phyloP scores from a whole-genome alignment of 768 basidiomycete genomes.

The Lentinula aciculospora region DNA sequence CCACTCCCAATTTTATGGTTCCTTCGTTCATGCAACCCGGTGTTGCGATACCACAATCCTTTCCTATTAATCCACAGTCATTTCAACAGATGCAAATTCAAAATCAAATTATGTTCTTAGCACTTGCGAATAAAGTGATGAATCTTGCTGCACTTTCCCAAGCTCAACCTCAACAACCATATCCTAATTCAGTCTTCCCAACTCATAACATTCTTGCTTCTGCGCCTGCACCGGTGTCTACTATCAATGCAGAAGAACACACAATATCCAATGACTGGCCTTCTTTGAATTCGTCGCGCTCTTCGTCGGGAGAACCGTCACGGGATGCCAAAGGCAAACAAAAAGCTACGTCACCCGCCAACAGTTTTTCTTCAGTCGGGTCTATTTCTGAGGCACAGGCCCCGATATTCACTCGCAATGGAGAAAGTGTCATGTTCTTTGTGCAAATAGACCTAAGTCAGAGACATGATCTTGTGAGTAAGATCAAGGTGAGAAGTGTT shows the following conservation, averaged over 20 bases:
- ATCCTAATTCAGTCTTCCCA: neutral
- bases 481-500: constrained; percentile 50
- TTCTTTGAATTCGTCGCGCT: neutral
- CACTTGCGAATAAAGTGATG: neutral
- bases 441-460: constrained; percentile 64
- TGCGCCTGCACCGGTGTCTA: neutral
- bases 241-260: neutral
- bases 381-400: constrained; percentile 2
- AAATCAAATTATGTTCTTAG: neutral
- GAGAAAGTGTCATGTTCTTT: constrained; percentile 47
- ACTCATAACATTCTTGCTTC: no score
- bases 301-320: constrained; percentile 3
- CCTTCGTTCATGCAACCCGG: neutral
- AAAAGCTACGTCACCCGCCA: constrained; percentile 13
- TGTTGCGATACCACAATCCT: neutral
- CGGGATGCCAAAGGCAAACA: constrained; percentile 22
- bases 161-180: neutral
- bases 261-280: neutral
- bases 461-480: constrained; percentile 40
- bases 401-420: constrained; percentile 38
- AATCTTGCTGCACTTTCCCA: neutral
- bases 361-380: constrained; percentile 13
- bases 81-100: neutral
- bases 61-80: neutral
- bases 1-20: neutral